Evolutionary conservation across 2,329 filamentous ascomycete genomes (phyloP), one percentile per base, ranked within the genome.

Genomic region (Nannizzia gypsea): DNA sequence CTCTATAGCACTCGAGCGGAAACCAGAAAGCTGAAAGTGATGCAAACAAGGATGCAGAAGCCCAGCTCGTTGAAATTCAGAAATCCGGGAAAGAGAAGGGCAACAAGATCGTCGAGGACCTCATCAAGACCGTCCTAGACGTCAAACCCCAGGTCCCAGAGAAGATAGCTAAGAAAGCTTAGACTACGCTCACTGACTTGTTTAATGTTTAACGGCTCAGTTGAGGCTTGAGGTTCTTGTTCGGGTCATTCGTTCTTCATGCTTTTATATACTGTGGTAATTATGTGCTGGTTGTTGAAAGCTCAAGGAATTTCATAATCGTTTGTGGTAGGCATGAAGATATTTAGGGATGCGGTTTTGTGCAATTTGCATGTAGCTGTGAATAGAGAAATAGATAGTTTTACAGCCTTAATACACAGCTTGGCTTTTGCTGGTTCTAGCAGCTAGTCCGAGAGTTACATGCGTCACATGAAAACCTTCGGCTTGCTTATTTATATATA

Each of bases 41-140:
- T 68, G 89, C 90, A 66, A 83, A 84, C 75, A 86, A 86, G 76
- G 89, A 92, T 65, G 88, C 88, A 58, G 89, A 96, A 63, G 80
- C 74, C 68, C 86, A 95, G 76, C 85, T 97, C 68, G 81, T 85
- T 74, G 85, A 88, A 73, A 97, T 97, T 72, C 82, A 88, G 73
- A 81, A 80, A 59, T 84, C 89, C 36, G 92, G 91, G 63, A 83
- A 87, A 74, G 88, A 90, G 80, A 84, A 83, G 65, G 88, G 90
- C 70, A 81, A 82, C 65, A 82, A 87, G 72, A 91, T 99, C 17
- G 81, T 96, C 58, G 83, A 89, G 66, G 87, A 95, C 70, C 78
- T 99, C 65, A 81, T 97, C 66, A 81, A 83, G 65, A 89, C 89
- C n/a, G 89, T 96, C 40, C 86, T 89, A 66, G 85, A 92, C 64